These are phyloP conservation scores for Tolypocladium amazonense DNA, from an alignment of 2,329 filamentous ascomycete genomes.

Conservation along the genomic window DNA sequence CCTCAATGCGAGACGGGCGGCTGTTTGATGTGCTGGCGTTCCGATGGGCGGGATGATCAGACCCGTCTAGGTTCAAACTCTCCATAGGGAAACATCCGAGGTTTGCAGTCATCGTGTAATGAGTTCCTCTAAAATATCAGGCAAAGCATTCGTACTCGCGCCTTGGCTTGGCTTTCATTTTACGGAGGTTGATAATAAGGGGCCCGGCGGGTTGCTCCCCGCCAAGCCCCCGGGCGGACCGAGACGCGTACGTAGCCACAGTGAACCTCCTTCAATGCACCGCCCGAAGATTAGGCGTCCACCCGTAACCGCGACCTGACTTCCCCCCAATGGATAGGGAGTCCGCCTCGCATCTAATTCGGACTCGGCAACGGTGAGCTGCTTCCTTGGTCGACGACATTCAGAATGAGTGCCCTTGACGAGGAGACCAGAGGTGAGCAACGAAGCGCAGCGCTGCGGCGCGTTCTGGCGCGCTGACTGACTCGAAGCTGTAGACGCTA, in stretches of 20 bases:
- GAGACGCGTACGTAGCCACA: neutral
- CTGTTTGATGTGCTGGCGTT: neutral
- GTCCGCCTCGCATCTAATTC: neutral
- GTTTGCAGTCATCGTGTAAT: no score
- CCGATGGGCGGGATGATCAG: neutral
- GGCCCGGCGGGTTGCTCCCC: neutral
- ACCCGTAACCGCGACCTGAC: neutral
- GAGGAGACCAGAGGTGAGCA: constrained; percentile 7
- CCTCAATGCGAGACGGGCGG: neutral
- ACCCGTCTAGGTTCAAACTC: neutral
- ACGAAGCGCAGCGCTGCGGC: neutral
- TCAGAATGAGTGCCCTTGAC: constrained; percentile 7
- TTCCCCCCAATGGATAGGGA: neutral
- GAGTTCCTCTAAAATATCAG: no score
- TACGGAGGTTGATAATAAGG: neutral
- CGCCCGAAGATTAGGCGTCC: constrained; percentile 1
- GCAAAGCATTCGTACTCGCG: neutral
- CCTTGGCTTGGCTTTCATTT: no score
- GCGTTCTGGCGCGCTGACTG: neutral
- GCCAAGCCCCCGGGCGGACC: neutral
- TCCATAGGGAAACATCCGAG: neutral
- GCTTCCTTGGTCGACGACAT: neutral
- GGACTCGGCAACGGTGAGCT: neutral
- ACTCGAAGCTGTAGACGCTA: constrained; percentile 12
- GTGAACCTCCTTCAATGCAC: neutral